Evolutionary conservation across 371 early-diverging fungal genomes (phyloP).

Genomic region (Mortierella sp.): DNA sequence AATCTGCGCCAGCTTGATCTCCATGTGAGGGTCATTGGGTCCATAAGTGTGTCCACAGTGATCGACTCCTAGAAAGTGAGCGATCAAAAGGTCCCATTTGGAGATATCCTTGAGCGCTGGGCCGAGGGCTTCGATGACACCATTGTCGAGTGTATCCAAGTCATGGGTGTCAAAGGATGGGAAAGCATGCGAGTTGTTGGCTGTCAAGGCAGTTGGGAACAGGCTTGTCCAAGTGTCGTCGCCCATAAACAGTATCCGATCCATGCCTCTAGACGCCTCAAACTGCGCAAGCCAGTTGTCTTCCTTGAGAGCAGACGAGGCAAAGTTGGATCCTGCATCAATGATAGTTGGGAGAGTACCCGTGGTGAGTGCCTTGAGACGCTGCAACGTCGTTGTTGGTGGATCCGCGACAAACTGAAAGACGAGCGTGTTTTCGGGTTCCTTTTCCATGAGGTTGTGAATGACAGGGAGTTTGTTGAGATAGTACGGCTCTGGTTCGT

Average conservation of each 20-base stretch:
- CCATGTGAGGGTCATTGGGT: slow-evolving; percentile 90
- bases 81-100: slow-evolving; percentile 83
- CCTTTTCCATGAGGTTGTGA: slow-evolving; percentile 57
- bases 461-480: slow-evolving; percentile 82
- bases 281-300: slow-evolving; percentile 85
- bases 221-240: slow-evolving; percentile 96
- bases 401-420: slow-evolving; percentile 93
- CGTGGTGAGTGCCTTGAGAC: slow-evolving; percentile 92
- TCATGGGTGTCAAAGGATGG: slow-evolving; percentile 94
- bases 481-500: slow-evolving; percentile 60
- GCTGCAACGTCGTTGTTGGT: slow-evolving; percentile 97
- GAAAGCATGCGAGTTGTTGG: slow-evolving; percentile 74
- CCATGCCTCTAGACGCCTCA: slow-evolving; percentile 34
- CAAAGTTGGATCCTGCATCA: slow-evolving; percentile 95
- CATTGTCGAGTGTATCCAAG: slow-evolving; percentile 93
- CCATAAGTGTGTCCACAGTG: slow-evolving; percentile 96
- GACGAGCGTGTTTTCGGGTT: slow-evolving; percentile 76
- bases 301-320: slow-evolving; percentile 81
- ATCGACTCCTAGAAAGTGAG: slow-evolving; percentile 96
- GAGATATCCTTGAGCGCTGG: slow-evolving; percentile 53
- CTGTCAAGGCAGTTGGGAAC: slow-evolving; percentile 67
- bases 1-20: slow-evolving; percentile 84
- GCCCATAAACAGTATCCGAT: slow-evolving; percentile 74
- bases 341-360: slow-evolving; percentile 94
- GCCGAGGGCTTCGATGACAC: slow-evolving; percentile 74